These are phyloP conservation scores for Pulveroboletus ravenelii DNA, from an alignment of 768 basidiomycete genomes.

Conservation along the genomic window DNA sequence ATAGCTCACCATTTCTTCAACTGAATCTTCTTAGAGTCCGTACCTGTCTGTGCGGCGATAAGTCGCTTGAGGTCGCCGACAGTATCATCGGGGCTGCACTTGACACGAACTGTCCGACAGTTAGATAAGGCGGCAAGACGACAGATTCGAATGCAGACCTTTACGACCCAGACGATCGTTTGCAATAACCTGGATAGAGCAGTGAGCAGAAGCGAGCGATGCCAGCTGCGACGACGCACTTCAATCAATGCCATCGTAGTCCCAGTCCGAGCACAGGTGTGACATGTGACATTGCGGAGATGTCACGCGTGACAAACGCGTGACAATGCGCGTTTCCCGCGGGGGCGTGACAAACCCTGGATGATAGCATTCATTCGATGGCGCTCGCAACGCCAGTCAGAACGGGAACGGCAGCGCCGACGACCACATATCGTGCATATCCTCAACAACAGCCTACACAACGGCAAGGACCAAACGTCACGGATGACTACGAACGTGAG, in stretches of 20 bases:
- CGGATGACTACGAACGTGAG: slow-evolving; percentile 78
- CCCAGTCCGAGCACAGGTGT: slow-evolving; percentile 3
- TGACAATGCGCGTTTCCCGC: slow-evolving; percentile 14
- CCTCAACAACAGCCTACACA: slow-evolving; percentile 17
- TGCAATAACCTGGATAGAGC: slow-evolving; percentile 68
- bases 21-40: slow-evolving; percentile 77
- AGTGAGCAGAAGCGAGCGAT: not conserved
- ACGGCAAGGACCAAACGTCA: slow-evolving; percentile 40
- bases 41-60: slow-evolving; percentile 95
- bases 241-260: slow-evolving; percentile 51
- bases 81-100: slow-evolving; percentile 93
- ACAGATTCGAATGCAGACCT: slow-evolving; percentile 45
- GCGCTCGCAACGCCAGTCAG: slow-evolving; percentile 29
- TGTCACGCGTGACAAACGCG: slow-evolving; percentile 20
- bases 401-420: slow-evolving; percentile 16
- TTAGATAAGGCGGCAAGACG: not conserved
- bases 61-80: slow-evolving; percentile 97
- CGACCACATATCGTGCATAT: slow-evolving; percentile 25
- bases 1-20: slow-evolving; percentile 90
- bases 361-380: slow-evolving; percentile 21
- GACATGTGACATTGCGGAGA: slow-evolving; percentile 6
- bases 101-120: slow-evolving; percentile 73
- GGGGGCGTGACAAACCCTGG: slow-evolving; percentile 7
- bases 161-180: slow-evolving; percentile 94
- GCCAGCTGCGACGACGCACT: slow-evolving; percentile 26